These are phyloP conservation scores for Cantharellus anzutake DNA, from an alignment of 768 basidiomycete species.

Conservation along the genomic window DNA sequence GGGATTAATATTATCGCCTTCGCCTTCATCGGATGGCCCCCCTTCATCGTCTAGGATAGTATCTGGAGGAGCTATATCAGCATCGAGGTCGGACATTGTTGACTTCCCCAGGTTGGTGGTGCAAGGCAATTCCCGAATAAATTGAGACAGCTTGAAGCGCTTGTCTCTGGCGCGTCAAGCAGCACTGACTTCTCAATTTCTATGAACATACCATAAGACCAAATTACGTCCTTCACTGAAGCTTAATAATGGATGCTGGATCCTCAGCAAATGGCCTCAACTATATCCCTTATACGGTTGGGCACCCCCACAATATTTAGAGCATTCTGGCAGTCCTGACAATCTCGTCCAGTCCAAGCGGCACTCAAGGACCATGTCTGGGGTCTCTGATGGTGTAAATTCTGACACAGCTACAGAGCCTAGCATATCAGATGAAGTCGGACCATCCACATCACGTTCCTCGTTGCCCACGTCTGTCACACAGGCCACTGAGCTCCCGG, in stretches of 20 bases:
- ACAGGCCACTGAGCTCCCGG: neutral
- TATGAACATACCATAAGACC: neutral
- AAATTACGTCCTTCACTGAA: neutral
- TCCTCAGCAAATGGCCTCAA: neutral
- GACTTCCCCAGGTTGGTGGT: no score
- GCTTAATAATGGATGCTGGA: neutral
- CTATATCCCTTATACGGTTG: neutral
- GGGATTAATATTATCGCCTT: conserved; percentile 12
- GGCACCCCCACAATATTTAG: neutral
- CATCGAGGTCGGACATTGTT: neutral
- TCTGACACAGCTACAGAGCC: neutral
- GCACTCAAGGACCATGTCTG: conserved; percentile 4
- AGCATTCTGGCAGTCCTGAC: neutral
- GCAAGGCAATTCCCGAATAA: neutral
- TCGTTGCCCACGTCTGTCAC: neutral
- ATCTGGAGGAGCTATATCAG: conserved; percentile 2
- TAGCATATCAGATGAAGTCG: neutral
- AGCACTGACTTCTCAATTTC: neutral
- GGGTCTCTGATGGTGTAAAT: neutral
- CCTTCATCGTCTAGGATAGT: conserved; percentile 8
- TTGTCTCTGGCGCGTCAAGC: neutral
- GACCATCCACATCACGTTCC: neutral
- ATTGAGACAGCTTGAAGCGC: neutral
- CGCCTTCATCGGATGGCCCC: conserved; percentile 8
- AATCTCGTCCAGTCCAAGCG: conserved; percentile 5